Base-by-base conservation (phyloP, 2,329 filamentous ascomycete species). In the Epichloe scottii region DNA sequence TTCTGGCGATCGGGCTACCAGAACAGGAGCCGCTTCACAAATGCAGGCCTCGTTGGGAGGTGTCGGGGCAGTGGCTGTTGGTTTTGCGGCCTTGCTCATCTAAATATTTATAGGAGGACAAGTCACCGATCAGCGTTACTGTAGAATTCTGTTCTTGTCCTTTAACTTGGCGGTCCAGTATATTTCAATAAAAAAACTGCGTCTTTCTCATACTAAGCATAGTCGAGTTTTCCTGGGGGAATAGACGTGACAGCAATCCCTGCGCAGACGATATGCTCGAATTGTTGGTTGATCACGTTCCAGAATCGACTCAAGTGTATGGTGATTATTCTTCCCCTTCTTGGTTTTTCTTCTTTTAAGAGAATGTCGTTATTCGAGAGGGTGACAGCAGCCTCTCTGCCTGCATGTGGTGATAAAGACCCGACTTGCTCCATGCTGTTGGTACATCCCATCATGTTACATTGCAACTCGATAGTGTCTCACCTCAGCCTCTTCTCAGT, bases 61-160 rank as follows among this genome's bases (percentile, higher is more conserved):
- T 15, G 21, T 53, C 6, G 48, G 43, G 11, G 43, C 38, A 3
- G 37, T 19, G 10, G 51, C 48, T 19, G 6, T 49, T 37, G 51
- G 47, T 34, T 53, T 50, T 41, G 51, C 51, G 23, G 43, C 39
- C 6, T 35, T 53, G 11, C 48, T 53, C 26, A 34, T 53, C 30
- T 53, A 49, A 14, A 15, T n/a, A 6, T 17, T 8, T 12, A 10
- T 11, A 42, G 17, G 2, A 21, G 8, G 11, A 11, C 17, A 11
- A 12, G 8, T 17, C 39, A 41, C 4, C 19, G 40, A 12, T 23
- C 21, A 21, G 21, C 21, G 19, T 23, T 12, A 7, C 21, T 14
- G 21, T 42, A 11, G 3, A 5, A 30, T 8, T 14, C 10, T 30
- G 41, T 5, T 30, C 30, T 3, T 5, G 5, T 30, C 23, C 5